Evolutionary conservation across 345 rosid genomes (phyloP).

Genomic region (Moricandia arvensis): DNA sequence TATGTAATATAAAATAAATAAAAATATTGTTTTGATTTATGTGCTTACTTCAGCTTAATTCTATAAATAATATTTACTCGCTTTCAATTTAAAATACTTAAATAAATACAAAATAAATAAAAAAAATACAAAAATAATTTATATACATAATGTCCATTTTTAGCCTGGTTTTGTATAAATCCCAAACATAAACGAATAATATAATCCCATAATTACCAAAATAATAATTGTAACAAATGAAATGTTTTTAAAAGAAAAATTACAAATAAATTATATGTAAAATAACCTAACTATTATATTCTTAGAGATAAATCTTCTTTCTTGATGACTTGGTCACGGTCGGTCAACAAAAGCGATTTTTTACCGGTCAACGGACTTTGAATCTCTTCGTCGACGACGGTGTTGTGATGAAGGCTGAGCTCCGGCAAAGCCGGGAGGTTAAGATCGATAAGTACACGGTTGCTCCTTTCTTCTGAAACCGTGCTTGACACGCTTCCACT

Average conservation of each 20-base stretch:
- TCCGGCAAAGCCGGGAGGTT: constrained; percentile 85
- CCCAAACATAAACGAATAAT: constrained; percentile 17
- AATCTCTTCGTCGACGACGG: constrained; percentile 54
- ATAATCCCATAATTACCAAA: background rate
- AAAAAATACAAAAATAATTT: too few relatives aligned
- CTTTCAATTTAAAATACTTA: too few relatives aligned
- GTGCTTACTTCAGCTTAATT: too few relatives aligned
- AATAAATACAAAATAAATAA: too few relatives aligned
- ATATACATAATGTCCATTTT: too few relatives aligned
- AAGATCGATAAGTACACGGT: constrained; percentile 70
- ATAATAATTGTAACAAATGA: too few relatives aligned
- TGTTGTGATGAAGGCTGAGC: constrained; percentile 21
- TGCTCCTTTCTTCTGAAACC: constrained; percentile 50
- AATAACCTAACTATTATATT: constrained; percentile 14
- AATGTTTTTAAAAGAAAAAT: too few relatives aligned
- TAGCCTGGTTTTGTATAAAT: constrained; percentile 4
- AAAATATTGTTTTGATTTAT: too few relatives aligned
- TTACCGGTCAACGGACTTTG: constrained; percentile 65
- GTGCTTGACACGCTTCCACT: constrained; percentile 50
- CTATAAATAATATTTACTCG: too few relatives aligned
- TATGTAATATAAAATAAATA: too few relatives aligned
- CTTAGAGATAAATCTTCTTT: constrained; percentile 31
- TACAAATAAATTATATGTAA: background rate
- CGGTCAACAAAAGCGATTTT: constrained; percentile 54
- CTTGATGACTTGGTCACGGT: constrained; percentile 35